Percentiles rank a stretch among this genome's conserved stretches.
phyloP scores from a whole-genome alignment of 1,284 basidiomycete species.

The Apiotrichum laibachii region DNA sequence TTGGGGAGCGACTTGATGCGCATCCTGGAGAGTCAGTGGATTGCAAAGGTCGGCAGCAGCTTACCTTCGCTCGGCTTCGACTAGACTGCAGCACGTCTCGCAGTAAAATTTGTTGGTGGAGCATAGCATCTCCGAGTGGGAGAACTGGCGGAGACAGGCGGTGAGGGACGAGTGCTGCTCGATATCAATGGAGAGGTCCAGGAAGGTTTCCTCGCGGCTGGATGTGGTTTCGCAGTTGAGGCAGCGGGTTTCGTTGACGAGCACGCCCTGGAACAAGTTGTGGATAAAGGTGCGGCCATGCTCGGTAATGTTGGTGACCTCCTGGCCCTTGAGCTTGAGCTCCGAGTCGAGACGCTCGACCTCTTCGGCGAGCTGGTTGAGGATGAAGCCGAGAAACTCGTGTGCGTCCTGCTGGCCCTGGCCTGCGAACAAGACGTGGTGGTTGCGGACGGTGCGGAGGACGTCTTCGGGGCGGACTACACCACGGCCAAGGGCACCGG shows the following conservation, averaged over 20 bases:
- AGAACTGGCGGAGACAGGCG: conserved; percentile 91
- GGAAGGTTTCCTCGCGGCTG: conserved; percentile 89
- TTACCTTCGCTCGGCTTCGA: conserved; percentile 85
- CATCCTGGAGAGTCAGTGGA: conserved; percentile 62
- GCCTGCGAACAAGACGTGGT: conserved; percentile 81
- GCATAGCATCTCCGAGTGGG: conserved; percentile 95
- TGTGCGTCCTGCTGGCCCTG: conserved; percentile 94
- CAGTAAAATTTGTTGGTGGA: conserved; percentile 99
- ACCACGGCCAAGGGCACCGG: conserved; percentile 63
- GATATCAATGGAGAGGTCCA: conserved; percentile 97
- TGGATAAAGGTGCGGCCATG: conserved; percentile 76
- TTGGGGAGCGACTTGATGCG: conserved; percentile 96
- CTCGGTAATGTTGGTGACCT: conserved; percentile 28
- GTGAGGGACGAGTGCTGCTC: conserved; percentile 95
- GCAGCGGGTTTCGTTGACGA: conserved; percentile 96
- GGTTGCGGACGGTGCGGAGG: conserved; percentile 81
- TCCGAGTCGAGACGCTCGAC: conserved; percentile 65
- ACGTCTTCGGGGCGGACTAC: conserved; percentile 82
- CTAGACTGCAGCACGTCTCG: conserved; percentile 90
- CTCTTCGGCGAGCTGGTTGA: conserved; percentile 92
- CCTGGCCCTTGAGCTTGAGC: conserved; percentile 30
- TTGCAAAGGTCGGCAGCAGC: not conserved
- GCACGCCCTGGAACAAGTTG: conserved; percentile 82
- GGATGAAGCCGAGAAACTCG: conserved; percentile 91
- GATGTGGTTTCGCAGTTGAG: conserved; percentile 98